Base-by-base conservation (phyloP, 108 stramenopile genomes). In the Mediolabrus comicus region DNA sequence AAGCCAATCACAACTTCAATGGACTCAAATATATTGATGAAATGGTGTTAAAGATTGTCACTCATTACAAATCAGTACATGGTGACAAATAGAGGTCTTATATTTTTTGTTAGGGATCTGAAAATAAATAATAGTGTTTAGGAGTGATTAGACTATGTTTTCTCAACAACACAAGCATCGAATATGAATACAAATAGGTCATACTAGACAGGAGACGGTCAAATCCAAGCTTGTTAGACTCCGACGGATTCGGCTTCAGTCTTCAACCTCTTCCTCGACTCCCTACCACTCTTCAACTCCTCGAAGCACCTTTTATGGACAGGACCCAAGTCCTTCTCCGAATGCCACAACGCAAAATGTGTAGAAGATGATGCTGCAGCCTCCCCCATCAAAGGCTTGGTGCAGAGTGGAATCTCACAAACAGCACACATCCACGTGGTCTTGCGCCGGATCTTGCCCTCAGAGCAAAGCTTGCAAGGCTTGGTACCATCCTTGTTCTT, bases 1-100 rank as follows among this genome's bases (percentile, higher is more conserved):
- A 63, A 29, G 79, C 74, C 10, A 63, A 71, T 49, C 79, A 80
- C 55, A 75, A 75, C 32, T 80, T 74, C 36, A 80, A 80, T 71
- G 79, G 79, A 49, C 4, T 75, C 9, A 75, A 59, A 24, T 62
- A 63, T 53, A 49, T 75, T 16, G 29, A 72, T 35, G 31, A 24
- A 26, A 64, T 64, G 25, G 66, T 60, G 34, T 26, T 7, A 5
- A 2, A 49, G 19, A 49, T 49, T 24, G 46, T 24, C 9, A 49
- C 17, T 49, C n/a, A n/a, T 49, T 49, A 49, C 22, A 49, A 24
- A 2, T 49, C 46, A 22, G 46, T 49, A 8, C 22, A 49, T 0
- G 22, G 22, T 49, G 46, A 49, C 7, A 9, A 14, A 43, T 43
- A 17, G 16, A 43, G n/a, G n/a, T n/a, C n/a, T n/a, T n/a, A n/a